A percentile compares a stretch with the other conserved stretches of the same genome.
Evolutionary conservation across 2,329 filamentous ascomycete genomes (phyloP).

Genomic region (Aureobasidium sp.): DNA sequence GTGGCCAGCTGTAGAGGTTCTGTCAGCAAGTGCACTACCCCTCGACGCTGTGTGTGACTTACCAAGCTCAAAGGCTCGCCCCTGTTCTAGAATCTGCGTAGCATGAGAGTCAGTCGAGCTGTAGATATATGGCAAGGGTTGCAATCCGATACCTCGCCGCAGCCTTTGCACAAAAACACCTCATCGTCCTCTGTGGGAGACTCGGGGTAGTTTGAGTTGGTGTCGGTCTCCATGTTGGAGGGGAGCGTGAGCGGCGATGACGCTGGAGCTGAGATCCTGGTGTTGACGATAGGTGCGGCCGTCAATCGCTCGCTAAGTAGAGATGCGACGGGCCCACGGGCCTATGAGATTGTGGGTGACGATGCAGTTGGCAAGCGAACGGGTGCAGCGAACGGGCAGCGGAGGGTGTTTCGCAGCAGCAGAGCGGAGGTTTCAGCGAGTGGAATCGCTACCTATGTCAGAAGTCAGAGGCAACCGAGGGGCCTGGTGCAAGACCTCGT

Average conservation of each 20-base stretch:
- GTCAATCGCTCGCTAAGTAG: slow-evolving; percentile 2
- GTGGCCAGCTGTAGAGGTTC: slow-evolving; percentile 61
- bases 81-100: slow-evolving; percentile 85
- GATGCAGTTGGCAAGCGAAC: background rate
- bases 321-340: background rate
- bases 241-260: background rate
- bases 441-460: background rate
- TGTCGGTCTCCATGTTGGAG: slow-evolving; percentile 2
- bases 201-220: slow-evolving; percentile 34
- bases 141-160: slow-evolving; percentile 62
- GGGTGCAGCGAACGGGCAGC: background rate
- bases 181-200: slow-evolving; percentile 65
- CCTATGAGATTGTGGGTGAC: background rate
- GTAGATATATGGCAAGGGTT: background rate
- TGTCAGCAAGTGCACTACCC: slow-evolving; percentile 23
- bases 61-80: slow-evolving; percentile 97
- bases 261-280: background rate
- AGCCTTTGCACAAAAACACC: slow-evolving; percentile 80
- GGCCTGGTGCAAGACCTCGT: background rate
- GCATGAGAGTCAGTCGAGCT: slow-evolving; percentile 1
- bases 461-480: background rate
- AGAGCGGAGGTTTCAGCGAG: slow-evolving; percentile 2
- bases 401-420: background rate
- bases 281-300: background rate
- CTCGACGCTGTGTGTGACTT: slow-evolving; percentile 28